Evolutionary conservation across 768 basidiomycete species (phyloP).

Genomic region (Sporobolomyces roseus): DNA sequence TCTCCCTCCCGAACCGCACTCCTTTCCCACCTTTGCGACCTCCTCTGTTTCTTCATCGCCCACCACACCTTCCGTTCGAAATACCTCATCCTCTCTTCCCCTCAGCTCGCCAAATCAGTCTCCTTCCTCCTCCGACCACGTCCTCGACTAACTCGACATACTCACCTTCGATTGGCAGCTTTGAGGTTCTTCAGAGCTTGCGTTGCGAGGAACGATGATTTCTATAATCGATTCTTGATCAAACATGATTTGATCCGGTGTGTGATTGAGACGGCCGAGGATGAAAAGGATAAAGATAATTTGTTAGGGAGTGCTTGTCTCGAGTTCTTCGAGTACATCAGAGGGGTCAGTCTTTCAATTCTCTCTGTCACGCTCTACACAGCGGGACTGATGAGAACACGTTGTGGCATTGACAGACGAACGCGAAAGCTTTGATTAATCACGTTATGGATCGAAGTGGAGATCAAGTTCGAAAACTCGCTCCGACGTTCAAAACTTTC

Average conservation of each 20-base stretch:
- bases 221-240: conserved; percentile 67
- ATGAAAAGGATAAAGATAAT: conserved; percentile 80
- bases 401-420: conserved; percentile 46
- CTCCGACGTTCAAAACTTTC: conserved; percentile 61
- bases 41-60: conserved; percentile 77
- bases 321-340: conserved; percentile 89
- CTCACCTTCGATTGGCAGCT: conserved; percentile 86
- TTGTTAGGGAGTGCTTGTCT: conserved; percentile 90
- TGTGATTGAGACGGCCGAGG: conserved; percentile 72
- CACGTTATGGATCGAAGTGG: conserved; percentile 77
- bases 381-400: no score
- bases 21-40: conserved; percentile 81
- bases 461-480: conserved; percentile 60
- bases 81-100: conserved; percentile 78
- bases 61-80: conserved; percentile 91
- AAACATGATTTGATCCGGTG: conserved; percentile 81
- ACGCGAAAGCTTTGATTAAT: conserved; percentile 76
- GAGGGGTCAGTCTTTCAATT: conserved; percentile 58
- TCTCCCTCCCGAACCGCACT: conserved; percentile 58
- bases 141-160: conserved; percentile 75
- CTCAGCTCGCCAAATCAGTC: conserved; percentile 63
- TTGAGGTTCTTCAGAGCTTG: conserved; percentile 86
- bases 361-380: not conserved
- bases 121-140: conserved; percentile 70
- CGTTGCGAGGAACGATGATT: conserved; percentile 64